Percentiles rank a stretch among this genome's conserved stretches.
Conservation (phyloP, 1,284 basidiomycete genomes). For the Kwoniella shivajii region DNA sequence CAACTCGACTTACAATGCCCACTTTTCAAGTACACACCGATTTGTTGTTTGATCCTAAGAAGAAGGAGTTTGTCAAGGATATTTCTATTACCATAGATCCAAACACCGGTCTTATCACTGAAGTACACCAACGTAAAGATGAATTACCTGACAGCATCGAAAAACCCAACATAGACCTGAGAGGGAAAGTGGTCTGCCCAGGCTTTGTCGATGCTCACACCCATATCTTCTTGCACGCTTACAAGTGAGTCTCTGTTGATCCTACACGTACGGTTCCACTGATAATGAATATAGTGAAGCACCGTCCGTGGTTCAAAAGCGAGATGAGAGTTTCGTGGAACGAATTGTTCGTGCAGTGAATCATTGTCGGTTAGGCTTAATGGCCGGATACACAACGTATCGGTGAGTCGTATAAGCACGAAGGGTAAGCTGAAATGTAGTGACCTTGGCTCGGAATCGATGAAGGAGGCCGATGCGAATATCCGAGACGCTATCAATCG, state of each 20-base stretch:
- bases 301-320: constrained; percentile 4
- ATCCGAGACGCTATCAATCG: constrained; percentile 7
- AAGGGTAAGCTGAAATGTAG: background rate
- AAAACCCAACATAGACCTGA: background rate
- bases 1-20: background rate
- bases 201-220: constrained; percentile 6
- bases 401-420: background rate
- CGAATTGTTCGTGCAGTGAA: constrained; percentile 2
- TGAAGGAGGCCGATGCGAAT: constrained; percentile 7
- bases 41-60: constrained; percentile 4
- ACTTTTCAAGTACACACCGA: background rate
- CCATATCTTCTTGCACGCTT: constrained; percentile 7
- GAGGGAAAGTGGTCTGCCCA: constrained; percentile 6
- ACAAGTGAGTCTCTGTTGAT: background rate
- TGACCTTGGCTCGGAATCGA: constrained; percentile 6
- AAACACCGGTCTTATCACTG: background rate
- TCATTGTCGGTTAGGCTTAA: constrained; percentile 2
- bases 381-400: constrained; percentile 5
- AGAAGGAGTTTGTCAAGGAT: background rate
- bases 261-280: background rate
- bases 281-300: background rate
- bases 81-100: background rate
- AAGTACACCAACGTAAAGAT: background rate
- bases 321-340: constrained; percentile 10
- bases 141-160: background rate